Conservation (phyloP, 2,329 filamentous ascomycete species). For the Ceratocystis cubensis region DNA sequence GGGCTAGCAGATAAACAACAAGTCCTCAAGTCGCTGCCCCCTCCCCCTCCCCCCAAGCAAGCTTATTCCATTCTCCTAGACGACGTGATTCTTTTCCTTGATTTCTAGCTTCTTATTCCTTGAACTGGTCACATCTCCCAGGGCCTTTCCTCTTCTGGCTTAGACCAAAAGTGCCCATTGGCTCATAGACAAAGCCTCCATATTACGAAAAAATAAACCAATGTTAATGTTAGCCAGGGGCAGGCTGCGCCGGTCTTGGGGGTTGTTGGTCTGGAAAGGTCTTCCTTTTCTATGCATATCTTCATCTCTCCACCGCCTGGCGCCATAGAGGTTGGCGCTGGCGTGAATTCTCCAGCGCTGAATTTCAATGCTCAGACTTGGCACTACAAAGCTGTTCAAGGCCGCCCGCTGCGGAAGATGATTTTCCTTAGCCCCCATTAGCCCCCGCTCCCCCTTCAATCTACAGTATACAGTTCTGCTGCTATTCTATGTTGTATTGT, state of each 20-base stretch:
- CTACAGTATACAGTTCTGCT: not conserved
- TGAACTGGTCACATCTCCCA: not conserved
- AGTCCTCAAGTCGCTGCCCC: too few relatives aligned
- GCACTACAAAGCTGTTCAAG: not conserved
- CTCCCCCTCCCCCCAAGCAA: too few relatives aligned
- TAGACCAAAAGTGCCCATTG: not conserved
- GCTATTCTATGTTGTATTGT: not conserved
- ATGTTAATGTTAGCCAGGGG: slow-evolving; percentile 7
- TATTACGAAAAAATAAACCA: not conserved
- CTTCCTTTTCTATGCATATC: not conserved
- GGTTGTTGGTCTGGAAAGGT: not conserved
- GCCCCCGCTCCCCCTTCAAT: not conserved
- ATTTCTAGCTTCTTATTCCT: not conserved
- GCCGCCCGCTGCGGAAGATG: not conserved
- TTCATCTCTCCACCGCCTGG: slow-evolving; percentile 2
- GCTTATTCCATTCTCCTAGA: not conserved
- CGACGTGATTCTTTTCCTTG: not conserved
- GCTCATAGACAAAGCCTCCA: not conserved
- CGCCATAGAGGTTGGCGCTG: not conserved
- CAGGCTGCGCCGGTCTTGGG: not conserved
- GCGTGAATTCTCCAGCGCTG: not conserved
- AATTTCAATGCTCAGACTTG: not conserved
- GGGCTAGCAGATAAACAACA: too few relatives aligned
- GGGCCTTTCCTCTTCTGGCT: not conserved
- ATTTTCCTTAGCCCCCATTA: not conserved